Percentiles rank a stretch among this genome's conserved stretches.
These are phyloP conservation scores for Phytopythium sindhum DNA, from an alignment of 352 stramenopile genomes.

Conservation along the genomic window DNA sequence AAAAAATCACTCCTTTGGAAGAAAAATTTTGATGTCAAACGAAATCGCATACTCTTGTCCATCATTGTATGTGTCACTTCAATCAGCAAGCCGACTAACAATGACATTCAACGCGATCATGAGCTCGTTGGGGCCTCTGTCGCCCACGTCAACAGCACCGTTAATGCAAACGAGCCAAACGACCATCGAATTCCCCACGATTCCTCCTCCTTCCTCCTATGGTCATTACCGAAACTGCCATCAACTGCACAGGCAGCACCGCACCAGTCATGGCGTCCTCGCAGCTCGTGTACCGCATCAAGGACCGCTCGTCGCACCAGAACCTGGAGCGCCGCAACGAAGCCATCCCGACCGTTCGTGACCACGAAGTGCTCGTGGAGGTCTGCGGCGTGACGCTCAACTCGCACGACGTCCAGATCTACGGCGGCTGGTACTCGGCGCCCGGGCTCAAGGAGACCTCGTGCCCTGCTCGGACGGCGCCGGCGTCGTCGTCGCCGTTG, in stretches of 20 bases:
- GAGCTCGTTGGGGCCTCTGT: no score
- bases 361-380: constrained; percentile 19
- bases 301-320: constrained; percentile 18
- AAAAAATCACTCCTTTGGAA: no score
- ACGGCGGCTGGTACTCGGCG: constrained; percentile 10
- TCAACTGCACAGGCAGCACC: neutral
- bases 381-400: constrained; percentile 21
- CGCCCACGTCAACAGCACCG: neutral
- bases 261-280: constrained; percentile 10
- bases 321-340: constrained; percentile 10
- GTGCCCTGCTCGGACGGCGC: constrained; percentile 23
- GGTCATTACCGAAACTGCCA: neutral
- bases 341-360: constrained; percentile 2
- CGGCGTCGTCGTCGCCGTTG: constrained; percentile 19
- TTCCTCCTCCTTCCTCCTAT: neutral
- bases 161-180: neutral
- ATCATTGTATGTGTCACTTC: no score
- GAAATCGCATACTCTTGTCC: no score
- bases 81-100: no score
- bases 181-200: no score
- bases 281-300: constrained; percentile 21
- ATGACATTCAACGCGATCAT: no score
- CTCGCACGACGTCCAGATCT: constrained; percentile 14
- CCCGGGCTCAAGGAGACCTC: constrained; percentile 18
- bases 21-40: no score